Evolutionary conservation across 345 rosid genomes (phyloP).

Genomic region (Eutrema japonicum): DNA sequence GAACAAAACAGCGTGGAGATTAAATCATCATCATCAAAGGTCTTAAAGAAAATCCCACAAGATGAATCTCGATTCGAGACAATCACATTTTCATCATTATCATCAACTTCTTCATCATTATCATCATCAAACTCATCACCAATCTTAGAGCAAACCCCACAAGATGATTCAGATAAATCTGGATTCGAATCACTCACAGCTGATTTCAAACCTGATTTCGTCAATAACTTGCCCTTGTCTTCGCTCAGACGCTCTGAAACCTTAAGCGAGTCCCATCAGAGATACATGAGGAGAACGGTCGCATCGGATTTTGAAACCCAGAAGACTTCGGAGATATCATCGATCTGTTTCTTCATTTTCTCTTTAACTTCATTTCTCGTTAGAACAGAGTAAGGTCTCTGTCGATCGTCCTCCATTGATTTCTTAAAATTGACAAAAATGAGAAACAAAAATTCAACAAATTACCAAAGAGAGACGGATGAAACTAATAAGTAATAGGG

Average conservation of each 20-base stretch:
- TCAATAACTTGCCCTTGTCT: background rate
- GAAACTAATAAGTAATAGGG: background rate
- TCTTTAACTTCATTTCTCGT: constrained; percentile 14
- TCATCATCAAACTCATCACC: constrained; percentile 3
- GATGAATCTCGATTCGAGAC: background rate
- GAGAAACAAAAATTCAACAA: background rate
- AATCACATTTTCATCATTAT: background rate
- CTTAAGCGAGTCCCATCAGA: background rate
- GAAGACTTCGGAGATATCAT: background rate
- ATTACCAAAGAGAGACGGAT: background rate
- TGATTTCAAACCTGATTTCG: constrained; percentile 28
- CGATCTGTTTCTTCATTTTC: constrained; percentile 19
- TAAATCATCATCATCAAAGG: background rate
- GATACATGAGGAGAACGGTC: constrained; percentile 15
- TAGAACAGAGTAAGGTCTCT: constrained; percentile 27
- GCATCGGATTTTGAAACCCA: constrained; percentile 16
- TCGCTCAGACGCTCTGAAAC: constrained; percentile 11
- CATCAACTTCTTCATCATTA: background rate
- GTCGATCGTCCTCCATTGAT: constrained; percentile 16
- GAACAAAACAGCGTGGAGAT: constrained; percentile 35
- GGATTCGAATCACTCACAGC: background rate
- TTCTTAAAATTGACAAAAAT: background rate
- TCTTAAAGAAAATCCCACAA: constrained; percentile 8
- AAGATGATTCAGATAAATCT: constrained; percentile 6
- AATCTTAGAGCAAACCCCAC: background rate